These are phyloP conservation scores for Emmonsia crescens DNA, from an alignment of 2,329 filamentous ascomycete genomes.

Conservation along the genomic window DNA sequence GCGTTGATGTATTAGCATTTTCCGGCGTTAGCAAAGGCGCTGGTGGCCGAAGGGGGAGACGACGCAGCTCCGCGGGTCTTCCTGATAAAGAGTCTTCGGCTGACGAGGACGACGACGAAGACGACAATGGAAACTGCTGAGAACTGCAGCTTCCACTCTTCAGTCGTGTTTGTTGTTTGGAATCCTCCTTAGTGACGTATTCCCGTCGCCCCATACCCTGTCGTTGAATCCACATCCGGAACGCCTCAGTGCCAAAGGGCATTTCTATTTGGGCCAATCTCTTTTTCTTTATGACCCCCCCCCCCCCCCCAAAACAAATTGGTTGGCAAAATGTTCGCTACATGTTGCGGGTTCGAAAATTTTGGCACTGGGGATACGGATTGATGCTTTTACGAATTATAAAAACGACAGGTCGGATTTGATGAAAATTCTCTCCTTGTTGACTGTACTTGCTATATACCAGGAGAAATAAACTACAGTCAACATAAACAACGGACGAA, in stretches of 20 bases:
- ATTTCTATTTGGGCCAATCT: background rate
- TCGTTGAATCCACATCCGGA: background rate
- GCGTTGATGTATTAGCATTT: conserved; percentile 28
- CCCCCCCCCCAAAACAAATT: background rate
- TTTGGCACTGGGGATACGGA: background rate
- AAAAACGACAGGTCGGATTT: background rate
- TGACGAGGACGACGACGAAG: conserved; percentile 55
- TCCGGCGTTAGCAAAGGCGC: conserved; percentile 35
- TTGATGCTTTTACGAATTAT: background rate
- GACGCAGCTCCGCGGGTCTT: conserved; percentile 22
- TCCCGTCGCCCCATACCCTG: background rate
- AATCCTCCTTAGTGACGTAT: background rate
- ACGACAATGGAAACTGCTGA: conserved; percentile 47
- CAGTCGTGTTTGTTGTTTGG: background rate
- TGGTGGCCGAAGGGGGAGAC: conserved; percentile 18
- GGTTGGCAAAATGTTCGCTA: background rate
- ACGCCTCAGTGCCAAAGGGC: background rate
- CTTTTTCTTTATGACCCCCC: background rate
- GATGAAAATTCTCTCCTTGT: background rate
- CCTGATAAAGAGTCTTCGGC: conserved; percentile 44
- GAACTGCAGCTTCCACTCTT: conserved; percentile 29
- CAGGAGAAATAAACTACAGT: background rate
- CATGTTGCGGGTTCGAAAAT: background rate
- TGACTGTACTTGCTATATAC: background rate
- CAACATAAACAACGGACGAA: background rate